phyloP scores from a whole-genome alignment of 2,329 filamentous ascomycete genomes.

The Mycosphaerella arachidis region DNA sequence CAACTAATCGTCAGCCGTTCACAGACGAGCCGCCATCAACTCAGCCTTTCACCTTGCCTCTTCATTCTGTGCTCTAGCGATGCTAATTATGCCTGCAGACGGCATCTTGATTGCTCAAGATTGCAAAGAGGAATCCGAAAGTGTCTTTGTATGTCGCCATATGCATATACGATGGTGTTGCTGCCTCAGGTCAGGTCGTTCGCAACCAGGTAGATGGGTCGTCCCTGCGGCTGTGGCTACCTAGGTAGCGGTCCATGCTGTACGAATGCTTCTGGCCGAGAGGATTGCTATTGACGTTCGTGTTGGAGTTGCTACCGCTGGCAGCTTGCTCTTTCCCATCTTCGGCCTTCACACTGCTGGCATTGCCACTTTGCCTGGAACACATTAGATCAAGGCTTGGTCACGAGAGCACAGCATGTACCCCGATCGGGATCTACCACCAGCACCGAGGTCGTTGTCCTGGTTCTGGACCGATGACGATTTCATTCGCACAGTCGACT shows the following conservation, averaged over 20 bases:
- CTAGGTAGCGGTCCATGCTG: not conserved
- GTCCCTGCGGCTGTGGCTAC: not conserved
- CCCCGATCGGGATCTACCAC: slow-evolving; percentile 1
- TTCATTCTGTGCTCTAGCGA: not conserved
- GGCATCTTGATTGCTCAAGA: not conserved
- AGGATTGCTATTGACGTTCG: not conserved
- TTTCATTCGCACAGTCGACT: slow-evolving; percentile 2
- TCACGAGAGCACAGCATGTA: not conserved
- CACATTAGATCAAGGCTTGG: not conserved
- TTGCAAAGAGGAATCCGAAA: not conserved
- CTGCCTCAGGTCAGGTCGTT: not conserved
- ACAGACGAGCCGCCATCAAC: not conserved
- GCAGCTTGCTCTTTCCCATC: not conserved
- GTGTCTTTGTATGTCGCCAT: not conserved
- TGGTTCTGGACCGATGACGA: slow-evolving; percentile 8
- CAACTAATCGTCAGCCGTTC: not conserved
- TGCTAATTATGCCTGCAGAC: not conserved
- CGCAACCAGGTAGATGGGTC: not conserved
- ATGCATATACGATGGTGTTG: not conserved
- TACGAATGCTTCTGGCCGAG: not conserved
- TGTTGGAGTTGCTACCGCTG: not conserved
- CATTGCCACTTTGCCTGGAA: not conserved
- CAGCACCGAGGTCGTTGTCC: not conserved
- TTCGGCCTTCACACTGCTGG: not conserved
- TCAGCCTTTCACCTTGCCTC: not conserved